Percentiles rank a stretch among this genome's conserved stretches.
Evolutionary conservation across 768 basidiomycete species (phyloP).

Genomic region (Mycena polygramma): DNA sequence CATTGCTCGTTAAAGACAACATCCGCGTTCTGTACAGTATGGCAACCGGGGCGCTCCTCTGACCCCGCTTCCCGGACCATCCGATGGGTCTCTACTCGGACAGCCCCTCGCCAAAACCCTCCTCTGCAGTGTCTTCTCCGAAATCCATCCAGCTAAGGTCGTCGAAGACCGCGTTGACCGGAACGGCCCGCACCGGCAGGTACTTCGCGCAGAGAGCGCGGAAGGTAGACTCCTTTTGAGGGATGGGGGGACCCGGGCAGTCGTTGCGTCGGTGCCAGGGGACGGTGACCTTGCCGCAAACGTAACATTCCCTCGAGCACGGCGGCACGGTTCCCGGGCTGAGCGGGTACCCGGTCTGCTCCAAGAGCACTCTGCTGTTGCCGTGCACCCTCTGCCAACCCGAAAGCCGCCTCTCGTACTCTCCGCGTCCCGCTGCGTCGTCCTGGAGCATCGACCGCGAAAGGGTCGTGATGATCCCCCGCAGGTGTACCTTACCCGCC

Average conservation of each 20-base stretch:
- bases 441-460: background rate
- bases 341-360: slow-evolving; percentile 27
- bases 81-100: slow-evolving; percentile 37
- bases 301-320: slow-evolving; percentile 30
- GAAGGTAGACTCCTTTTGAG: slow-evolving; percentile 16
- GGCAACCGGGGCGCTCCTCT: slow-evolving; percentile 20
- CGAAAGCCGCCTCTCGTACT: slow-evolving; percentile 15
- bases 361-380: background rate
- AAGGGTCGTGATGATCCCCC: background rate
- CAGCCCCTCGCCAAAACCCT: slow-evolving; percentile 40
- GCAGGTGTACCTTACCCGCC: background rate
- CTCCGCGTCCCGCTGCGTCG: slow-evolving; percentile 1
- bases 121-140: slow-evolving; percentile 38
- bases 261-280: slow-evolving; percentile 3
- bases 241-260: slow-evolving; percentile 17
- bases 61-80: slow-evolving; percentile 21
- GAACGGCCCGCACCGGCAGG: background rate
- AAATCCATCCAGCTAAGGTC: slow-evolving; percentile 33
- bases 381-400: background rate
- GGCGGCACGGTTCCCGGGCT: slow-evolving; percentile 14
- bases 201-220: slow-evolving; percentile 6
- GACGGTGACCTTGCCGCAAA: slow-evolving; percentile 22
- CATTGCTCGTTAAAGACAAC: slow-evolving; percentile 18
- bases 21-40: background rate
- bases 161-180: slow-evolving; percentile 9